A percentile compares a stretch with the other conserved stretches of the same genome.
Conservation (phyloP, 1,284 basidiomycete species). For the Cutaneotrichosporon cutaneum region DNA sequence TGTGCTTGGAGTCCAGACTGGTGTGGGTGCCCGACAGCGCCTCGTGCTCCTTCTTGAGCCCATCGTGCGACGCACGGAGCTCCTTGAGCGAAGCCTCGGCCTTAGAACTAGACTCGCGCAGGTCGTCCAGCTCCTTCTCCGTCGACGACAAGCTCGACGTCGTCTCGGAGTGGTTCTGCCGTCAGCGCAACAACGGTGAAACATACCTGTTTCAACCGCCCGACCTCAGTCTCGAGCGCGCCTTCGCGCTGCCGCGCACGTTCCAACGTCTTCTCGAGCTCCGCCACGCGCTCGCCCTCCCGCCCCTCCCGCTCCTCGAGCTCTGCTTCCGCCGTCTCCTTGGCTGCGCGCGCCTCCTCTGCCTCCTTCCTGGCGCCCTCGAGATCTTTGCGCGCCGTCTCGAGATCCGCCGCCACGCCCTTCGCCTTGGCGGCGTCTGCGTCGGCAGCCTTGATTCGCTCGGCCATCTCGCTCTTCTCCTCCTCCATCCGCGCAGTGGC, state of each 20-base stretch:
- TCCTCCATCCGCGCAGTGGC: constrained; percentile 38
- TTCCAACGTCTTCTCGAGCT: constrained; percentile 44
- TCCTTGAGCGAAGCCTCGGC: constrained; percentile 17
- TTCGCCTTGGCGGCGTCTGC: constrained; percentile 21
- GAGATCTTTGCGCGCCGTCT: constrained; percentile 15
- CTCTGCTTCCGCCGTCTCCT: constrained; percentile 17
- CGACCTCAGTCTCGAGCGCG: constrained; percentile 48
- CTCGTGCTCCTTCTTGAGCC: constrained; percentile 26
- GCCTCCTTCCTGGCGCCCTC: constrained; percentile 10
- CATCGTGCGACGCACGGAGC: constrained; percentile 20
- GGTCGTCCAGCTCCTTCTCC: constrained; percentile 15
- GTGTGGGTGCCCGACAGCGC: constrained; percentile 24
- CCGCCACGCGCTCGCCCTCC: constrained; percentile 28
- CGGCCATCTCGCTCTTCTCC: constrained; percentile 36
- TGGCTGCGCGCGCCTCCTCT: constrained; percentile 6
- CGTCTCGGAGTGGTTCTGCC: constrained; percentile 36
- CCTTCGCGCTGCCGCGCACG: constrained; percentile 46
- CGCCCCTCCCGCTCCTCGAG: constrained; percentile 19
- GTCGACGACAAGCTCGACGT: constrained; percentile 8
- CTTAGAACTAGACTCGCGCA: constrained; percentile 9
- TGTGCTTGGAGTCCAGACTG: constrained; percentile 19
- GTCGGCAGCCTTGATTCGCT: constrained; percentile 14
- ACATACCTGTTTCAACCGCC: constrained; percentile 47
- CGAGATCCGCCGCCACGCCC: constrained; percentile 23
- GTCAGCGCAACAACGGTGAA: background rate